Evolutionary conservation across 345 rosid species (phyloP).

Genomic region (Acer yangbiense): DNA sequence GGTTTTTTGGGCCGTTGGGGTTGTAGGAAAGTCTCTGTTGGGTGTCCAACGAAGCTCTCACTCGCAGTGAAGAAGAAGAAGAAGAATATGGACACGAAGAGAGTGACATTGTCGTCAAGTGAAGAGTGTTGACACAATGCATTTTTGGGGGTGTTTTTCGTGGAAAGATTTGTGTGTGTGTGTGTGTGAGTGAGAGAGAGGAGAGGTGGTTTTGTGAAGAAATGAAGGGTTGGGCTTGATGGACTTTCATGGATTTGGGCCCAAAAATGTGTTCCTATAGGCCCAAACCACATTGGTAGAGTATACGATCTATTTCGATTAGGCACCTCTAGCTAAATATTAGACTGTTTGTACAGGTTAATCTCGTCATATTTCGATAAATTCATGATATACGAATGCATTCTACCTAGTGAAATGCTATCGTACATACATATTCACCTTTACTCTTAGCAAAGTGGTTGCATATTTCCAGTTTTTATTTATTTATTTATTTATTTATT

Average conservation of each 20-base stretch:
- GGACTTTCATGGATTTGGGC: too few relatives aligned
- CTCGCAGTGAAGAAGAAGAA: slow-evolving; percentile 10
- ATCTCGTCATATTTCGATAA: too few relatives aligned
- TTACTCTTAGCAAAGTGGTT: too few relatives aligned
- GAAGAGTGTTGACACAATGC: background rate
- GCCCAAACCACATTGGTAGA: background rate
- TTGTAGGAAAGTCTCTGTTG: slow-evolving; percentile 63
- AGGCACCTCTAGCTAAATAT: too few relatives aligned
- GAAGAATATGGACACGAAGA: background rate
- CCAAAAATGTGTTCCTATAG: background rate
- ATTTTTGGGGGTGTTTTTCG: background rate
- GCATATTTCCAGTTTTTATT: too few relatives aligned
- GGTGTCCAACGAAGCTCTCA: slow-evolving; percentile 75
- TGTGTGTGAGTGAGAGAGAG: background rate
- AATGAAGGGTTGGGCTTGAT: background rate
- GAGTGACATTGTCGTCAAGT: background rate
- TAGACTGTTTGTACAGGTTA: too few relatives aligned
- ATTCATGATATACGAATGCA: too few relatives aligned
- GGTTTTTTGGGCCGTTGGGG: slow-evolving; percentile 67
- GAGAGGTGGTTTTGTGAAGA: background rate
- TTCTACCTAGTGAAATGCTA: too few relatives aligned
- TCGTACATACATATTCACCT: too few relatives aligned
- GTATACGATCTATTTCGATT: too few relatives aligned
- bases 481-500: too few relatives aligned
- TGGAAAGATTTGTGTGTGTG: too few relatives aligned